Percentiles rank a stretch among this genome's conserved stretches.
These are phyloP conservation scores for Fusarium sp. DNA, from an alignment of 2,329 filamentous ascomycete genomes.

Conservation along the genomic window DNA sequence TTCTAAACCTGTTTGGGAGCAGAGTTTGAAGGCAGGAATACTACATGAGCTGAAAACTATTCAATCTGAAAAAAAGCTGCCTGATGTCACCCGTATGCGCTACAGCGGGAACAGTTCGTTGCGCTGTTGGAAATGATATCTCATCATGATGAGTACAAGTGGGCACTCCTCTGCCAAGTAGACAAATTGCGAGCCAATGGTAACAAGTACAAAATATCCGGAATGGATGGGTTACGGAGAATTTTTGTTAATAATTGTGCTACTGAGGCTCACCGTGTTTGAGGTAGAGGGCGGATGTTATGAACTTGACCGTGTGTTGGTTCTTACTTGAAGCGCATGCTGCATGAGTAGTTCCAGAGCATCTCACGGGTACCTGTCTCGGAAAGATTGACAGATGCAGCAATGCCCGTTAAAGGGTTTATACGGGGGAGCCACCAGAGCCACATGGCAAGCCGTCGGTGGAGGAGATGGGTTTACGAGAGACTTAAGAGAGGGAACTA, in stretches of 20 bases:
- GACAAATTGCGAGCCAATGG: background rate
- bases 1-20: background rate
- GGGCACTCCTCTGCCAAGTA: background rate
- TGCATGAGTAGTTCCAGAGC: slow-evolving; percentile 16
- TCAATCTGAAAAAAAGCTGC: background rate
- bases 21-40: background rate
- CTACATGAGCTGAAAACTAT: background rate
- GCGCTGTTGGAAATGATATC: background rate
- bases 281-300: background rate
- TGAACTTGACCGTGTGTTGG: slow-evolving; percentile 1
- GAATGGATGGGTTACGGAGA: background rate
- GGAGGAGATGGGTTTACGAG: slow-evolving; percentile 12
- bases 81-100: background rate
- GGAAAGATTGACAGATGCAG: slow-evolving; percentile 5
- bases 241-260: background rate
- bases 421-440: slow-evolving; percentile 3
- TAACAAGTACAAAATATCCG: background rate
- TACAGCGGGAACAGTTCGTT: background rate
- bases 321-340: slow-evolving; percentile 13
- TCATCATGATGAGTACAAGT: background rate
- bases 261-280: slow-evolving; percentile 8
- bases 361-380: slow-evolving; percentile 7
- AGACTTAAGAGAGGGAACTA: slow-evolving; percentile 3
- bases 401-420: slow-evolving; percentile 12
- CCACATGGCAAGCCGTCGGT: slow-evolving; percentile 23